Percentiles rank a stretch among this genome's conserved stretches.
Evolutionary conservation across 495 filamentous ascomycete species (phyloP).

Genomic region (Bathelium albidoporum): DNA sequence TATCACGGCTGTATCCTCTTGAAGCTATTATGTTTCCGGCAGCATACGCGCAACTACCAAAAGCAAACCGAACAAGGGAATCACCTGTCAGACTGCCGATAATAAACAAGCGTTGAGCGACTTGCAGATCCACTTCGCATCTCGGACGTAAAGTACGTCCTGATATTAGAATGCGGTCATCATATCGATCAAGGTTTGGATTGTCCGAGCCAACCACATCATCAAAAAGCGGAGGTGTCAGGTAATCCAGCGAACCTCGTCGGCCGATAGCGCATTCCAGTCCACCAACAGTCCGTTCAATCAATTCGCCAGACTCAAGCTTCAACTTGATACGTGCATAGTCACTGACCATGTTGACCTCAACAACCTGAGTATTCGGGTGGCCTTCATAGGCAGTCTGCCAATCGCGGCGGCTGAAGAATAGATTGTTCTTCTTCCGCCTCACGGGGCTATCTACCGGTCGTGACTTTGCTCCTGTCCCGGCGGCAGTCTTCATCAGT

Average conservation of each 20-base stretch:
- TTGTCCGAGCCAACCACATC: slow-evolving; percentile 37
- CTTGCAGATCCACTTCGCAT: slow-evolving; percentile 44
- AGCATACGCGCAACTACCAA: slow-evolving; percentile 50
- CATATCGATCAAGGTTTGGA: neutral
- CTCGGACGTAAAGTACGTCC: slow-evolving; percentile 47
- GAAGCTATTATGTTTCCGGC: slow-evolving; percentile 42
- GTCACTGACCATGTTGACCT: slow-evolving; percentile 20
- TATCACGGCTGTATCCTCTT: too few species aligned
- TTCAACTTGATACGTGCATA: slow-evolving; percentile 38
- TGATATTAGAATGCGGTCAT: slow-evolving; percentile 36
- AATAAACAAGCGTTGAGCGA: slow-evolving; percentile 46
- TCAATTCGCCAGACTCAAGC: slow-evolving; percentile 35
- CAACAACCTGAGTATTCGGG: slow-evolving; percentile 47
- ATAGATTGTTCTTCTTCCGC: slow-evolving; percentile 34
- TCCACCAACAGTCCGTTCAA: slow-evolving; percentile 38
- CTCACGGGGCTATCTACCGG: slow-evolving; percentile 10
- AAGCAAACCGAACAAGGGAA: slow-evolving; percentile 53
- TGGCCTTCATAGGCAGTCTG: slow-evolving; percentile 47
- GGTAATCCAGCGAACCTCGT: slow-evolving; percentile 47
- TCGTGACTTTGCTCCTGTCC: slow-evolving; percentile 7
- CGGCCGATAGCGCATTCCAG: slow-evolving; percentile 54
- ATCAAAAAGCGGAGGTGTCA: slow-evolving; percentile 38
- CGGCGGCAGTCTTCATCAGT: slow-evolving; percentile 48
- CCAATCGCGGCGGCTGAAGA: slow-evolving; percentile 38
- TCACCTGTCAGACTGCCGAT: slow-evolving; percentile 57